Conservation (phyloP, 345 rosid genomes). For the Microcos paniculata region DNA sequence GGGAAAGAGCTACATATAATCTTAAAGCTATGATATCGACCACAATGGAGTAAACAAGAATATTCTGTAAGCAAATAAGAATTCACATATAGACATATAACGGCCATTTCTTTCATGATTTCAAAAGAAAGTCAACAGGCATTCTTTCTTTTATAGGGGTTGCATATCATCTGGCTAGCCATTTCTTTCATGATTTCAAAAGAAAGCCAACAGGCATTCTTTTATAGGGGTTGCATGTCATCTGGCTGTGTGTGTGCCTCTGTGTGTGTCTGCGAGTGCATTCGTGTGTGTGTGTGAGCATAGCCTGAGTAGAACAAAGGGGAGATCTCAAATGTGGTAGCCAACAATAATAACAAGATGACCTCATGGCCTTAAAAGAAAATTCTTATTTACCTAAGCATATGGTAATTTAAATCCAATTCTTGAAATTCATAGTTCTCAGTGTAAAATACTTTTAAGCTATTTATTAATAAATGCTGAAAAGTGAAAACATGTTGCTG, state of each 20-base stretch:
- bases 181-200: background rate
- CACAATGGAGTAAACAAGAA: background rate
- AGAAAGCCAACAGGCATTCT: background rate
- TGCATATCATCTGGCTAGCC: too few relatives aligned
- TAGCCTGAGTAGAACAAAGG: background rate
- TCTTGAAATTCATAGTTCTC: background rate
- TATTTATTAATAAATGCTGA: background rate
- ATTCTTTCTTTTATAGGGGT: background rate
- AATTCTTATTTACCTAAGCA: background rate
- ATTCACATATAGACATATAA: background rate
- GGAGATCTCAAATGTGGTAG: background rate
- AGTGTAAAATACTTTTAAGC: background rate
- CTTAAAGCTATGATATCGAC: too few relatives aligned
- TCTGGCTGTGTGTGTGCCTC: too few relatives aligned
- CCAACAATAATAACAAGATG: background rate
- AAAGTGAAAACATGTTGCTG: background rate
- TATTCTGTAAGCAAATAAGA: background rate
- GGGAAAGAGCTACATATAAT: too few relatives aligned
- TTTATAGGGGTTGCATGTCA: background rate
- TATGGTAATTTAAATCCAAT: background rate
- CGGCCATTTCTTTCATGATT: background rate
- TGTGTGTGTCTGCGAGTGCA: too few relatives aligned
- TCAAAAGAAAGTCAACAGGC: background rate
- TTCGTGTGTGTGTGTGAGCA: too few relatives aligned
- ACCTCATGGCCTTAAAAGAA: background rate